These are phyloP conservation scores for Arctostaphylos glauca DNA, from an alignment of 148 eudicot species.

Conservation along the genomic window DNA sequence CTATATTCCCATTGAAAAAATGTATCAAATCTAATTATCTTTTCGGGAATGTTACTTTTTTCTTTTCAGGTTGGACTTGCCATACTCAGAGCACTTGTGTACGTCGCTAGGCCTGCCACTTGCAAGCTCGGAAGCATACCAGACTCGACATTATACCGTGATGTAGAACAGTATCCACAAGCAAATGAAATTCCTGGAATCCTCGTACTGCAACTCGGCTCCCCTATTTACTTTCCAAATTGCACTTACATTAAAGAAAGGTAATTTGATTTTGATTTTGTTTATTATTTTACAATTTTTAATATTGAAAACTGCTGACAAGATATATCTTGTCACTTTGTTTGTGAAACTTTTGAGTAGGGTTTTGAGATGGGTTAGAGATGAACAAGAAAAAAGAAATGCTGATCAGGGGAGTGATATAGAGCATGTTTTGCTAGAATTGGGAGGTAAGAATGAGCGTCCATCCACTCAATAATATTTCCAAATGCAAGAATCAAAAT, in stretches of 20 bases:
- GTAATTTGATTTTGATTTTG: slow-evolving; percentile 19
- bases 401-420: slow-evolving; percentile 34
- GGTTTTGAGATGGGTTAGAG: slow-evolving; percentile 82
- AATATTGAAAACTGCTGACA: background rate
- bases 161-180: slow-evolving; percentile 71
- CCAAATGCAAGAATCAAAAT: background rate
- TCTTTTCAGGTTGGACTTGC: slow-evolving; percentile 51
- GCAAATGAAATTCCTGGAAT: slow-evolving; percentile 45
- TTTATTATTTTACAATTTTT: background rate
- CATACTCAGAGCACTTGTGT: slow-evolving; percentile 62
- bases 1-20: no score
- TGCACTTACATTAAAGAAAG: slow-evolving; percentile 70
- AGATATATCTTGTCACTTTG: background rate
- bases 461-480: background rate
- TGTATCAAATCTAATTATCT: background rate
- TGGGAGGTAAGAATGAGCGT: slow-evolving; percentile 51
- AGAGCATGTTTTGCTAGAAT: slow-evolving; percentile 69
- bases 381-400: slow-evolving; percentile 41
- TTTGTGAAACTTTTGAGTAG: slow-evolving; percentile 29
- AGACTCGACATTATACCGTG: slow-evolving; percentile 51
- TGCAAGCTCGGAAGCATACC: slow-evolving; percentile 72
- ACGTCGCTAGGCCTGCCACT: slow-evolving; percentile 74
- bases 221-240: slow-evolving; percentile 78
- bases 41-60: background rate
- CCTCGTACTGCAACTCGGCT: slow-evolving; percentile 66